These are phyloP conservation scores for Cucurbita moschata DNA, from an alignment of 306 rosid genomes.

Conservation along the genomic window DNA sequence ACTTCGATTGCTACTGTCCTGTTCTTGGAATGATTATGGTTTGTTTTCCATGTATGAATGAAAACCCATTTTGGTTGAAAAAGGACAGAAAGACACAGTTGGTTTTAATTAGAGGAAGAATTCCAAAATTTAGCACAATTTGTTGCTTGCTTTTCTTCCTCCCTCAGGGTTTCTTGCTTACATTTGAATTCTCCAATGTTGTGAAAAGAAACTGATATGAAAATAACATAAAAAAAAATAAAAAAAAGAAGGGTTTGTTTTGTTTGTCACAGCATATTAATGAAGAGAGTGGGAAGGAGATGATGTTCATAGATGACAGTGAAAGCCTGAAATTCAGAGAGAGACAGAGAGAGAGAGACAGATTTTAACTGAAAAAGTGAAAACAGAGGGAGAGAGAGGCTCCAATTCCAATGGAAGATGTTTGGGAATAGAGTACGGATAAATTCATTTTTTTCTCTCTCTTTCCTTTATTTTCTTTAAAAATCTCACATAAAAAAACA, in stretches of 20 bases:
- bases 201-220: background rate
- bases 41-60: background rate
- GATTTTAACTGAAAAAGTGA: constrained; percentile 3
- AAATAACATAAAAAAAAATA: background rate
- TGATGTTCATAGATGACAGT: background rate
- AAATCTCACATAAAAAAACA: background rate
- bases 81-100: constrained; percentile 15
- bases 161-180: background rate
- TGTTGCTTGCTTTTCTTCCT: constrained; percentile 4
- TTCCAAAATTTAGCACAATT: constrained; percentile 36
- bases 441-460: background rate
- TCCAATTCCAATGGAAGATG: background rate
- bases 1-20: background rate
- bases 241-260: no score
- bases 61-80: constrained; percentile 1
- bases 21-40: background rate
- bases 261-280: background rate
- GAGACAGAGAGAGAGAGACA: background rate
- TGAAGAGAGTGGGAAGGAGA: background rate
- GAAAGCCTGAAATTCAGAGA: background rate
- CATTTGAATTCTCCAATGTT: background rate
- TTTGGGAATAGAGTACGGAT: background rate
- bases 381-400: background rate
- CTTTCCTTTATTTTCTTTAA: background rate
- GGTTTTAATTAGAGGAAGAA: constrained; percentile 37